Evolutionary conservation across 257 asterid species (phyloP).

Genomic region (Ajuga chamaepitys): DNA sequence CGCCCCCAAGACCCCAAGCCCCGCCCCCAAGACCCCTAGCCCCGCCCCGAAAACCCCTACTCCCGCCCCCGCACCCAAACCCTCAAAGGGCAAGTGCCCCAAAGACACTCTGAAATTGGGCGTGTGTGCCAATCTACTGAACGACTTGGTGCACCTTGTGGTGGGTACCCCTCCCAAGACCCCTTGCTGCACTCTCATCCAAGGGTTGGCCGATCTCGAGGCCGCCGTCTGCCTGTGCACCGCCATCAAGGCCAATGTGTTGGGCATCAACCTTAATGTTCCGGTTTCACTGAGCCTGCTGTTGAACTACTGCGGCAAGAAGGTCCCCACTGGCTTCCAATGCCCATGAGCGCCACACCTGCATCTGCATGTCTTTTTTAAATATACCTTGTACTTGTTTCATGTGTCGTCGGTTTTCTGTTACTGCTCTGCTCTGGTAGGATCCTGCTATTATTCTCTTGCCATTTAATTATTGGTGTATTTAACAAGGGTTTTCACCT

Average conservation of each 20-base stretch:
- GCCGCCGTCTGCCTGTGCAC: constrained; percentile 37
- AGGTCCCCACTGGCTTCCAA: constrained; percentile 23
- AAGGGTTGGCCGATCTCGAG: constrained; percentile 29
- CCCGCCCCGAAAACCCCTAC: neutral
- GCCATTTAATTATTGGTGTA: neutral
- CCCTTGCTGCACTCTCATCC: constrained; percentile 32
- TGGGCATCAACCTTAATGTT: constrained; percentile 22
- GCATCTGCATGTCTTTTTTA: neutral
- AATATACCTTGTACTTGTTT: too few relatives aligned
- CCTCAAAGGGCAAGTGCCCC: constrained; percentile 22
- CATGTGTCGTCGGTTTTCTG: neutral
- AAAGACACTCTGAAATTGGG: constrained; percentile 30
- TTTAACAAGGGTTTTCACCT: neutral
- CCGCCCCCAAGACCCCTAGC: neutral
- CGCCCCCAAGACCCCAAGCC: neutral
- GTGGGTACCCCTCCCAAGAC: constrained; percentile 27
- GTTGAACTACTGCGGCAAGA: constrained; percentile 27
- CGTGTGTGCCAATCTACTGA: constrained; percentile 26
- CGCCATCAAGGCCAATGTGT: constrained; percentile 24
- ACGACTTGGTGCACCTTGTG: constrained; percentile 25
- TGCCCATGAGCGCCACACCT: neutral
- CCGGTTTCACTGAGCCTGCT: constrained; percentile 28
- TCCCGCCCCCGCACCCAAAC: neutral
- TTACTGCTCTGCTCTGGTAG: neutral
- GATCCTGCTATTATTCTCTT: too few relatives aligned